Base-by-base conservation (phyloP, 495 filamentous ascomycete species). In the Podospora tetraspora region DNA sequence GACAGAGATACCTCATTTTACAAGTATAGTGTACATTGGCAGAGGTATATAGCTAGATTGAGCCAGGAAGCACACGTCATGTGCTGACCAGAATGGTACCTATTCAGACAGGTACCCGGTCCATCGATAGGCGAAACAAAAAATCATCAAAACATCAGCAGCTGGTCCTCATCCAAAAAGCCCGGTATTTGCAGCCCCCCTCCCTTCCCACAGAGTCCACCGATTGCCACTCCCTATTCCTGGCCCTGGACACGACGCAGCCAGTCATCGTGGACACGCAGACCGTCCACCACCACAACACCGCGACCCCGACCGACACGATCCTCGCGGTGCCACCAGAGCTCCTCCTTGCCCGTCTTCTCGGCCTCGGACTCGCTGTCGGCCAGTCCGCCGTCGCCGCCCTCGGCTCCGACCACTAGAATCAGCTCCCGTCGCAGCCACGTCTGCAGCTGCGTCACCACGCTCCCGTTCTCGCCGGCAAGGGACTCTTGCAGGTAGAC, bases 361-460 rank as follows among this genome's bases (percentile, higher is more conserved):
- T 88, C 86, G 0, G 81, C 79, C 75, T 97, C 93, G 34, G 93
- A 93, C 67, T 96, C 93, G 68, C 92, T 96, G 76, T 97, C 94
- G 1, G 93, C 91, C 52, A 97, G 83, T 1, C 92, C 93, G 25
- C 92, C 92, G 32, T 91, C 88, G 21, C 91, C 93, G 68, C 89
- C 89, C 68, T 93, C 92, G 64, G 90, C 91, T 8, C 92, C 93
- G 23, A 96, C 91, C 3, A 97, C 90, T 61, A 87, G 76, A 27
- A 97, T 85, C 29, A 97, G 84, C 59, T 92, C 88, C 73, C 93
- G 90, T 30, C 91, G 84, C 24, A 97, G 88, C 93, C 93, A 97
- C 1, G 87, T 88, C 68, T 91, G 86, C n/a, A 93, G 86, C 66
- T 89, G 85, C 7, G 86, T 86, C 24, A 92, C 85, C 9, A 86